A percentile compares a stretch with the other conserved stretches of the same genome.
Evolutionary conservation across 1,139 yeast species (phyloP).

Genomic region (Entelexis paramagnoliae): DNA sequence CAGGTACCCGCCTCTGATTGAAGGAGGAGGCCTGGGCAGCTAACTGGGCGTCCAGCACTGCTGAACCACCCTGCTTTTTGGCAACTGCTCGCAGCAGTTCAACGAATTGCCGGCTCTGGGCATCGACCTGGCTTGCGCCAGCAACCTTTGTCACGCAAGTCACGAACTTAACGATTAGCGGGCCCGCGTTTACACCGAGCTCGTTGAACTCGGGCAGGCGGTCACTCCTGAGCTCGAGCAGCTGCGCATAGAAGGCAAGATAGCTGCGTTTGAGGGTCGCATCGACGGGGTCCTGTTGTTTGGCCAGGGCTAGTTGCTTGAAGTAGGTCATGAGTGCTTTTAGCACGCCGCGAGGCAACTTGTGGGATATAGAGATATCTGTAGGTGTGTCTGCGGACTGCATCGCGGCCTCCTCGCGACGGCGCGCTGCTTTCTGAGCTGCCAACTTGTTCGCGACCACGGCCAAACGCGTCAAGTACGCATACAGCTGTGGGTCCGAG

Average conservation of each 20-base stretch:
- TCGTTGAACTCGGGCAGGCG: conserved; percentile 32
- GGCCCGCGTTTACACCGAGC: conserved; percentile 46
- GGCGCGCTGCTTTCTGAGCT: conserved; percentile 27
- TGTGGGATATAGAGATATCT: conserved; percentile 9
- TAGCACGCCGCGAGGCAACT: conserved; percentile 42
- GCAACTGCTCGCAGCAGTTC: conserved; percentile 43
- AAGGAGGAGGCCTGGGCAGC: conserved; percentile 23
- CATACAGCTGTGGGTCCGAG: conserved; percentile 28
- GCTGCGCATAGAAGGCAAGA: conserved; percentile 52
- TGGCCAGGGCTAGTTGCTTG: conserved; percentile 39
- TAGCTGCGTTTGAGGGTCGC: conserved; percentile 28
- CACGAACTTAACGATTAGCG: conserved; percentile 55
- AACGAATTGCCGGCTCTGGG: conserved; percentile 51
- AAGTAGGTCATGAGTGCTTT: conserved; percentile 42
- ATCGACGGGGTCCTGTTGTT: conserved; percentile 15
- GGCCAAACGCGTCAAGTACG: conserved; percentile 30
- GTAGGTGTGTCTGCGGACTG: not conserved
- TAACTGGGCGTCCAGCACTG: conserved; percentile 29
- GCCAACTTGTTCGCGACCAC: conserved; percentile 29
- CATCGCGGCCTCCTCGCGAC: conserved; percentile 5
- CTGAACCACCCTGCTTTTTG: conserved; percentile 30
- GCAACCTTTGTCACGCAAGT: conserved; percentile 49
- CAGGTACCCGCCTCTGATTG: not conserved
- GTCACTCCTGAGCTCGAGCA: conserved; percentile 42
- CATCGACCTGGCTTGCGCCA: conserved; percentile 33